Base-by-base conservation (phyloP, 75 land plant genomes). In the Picea sitchensis region DNA sequence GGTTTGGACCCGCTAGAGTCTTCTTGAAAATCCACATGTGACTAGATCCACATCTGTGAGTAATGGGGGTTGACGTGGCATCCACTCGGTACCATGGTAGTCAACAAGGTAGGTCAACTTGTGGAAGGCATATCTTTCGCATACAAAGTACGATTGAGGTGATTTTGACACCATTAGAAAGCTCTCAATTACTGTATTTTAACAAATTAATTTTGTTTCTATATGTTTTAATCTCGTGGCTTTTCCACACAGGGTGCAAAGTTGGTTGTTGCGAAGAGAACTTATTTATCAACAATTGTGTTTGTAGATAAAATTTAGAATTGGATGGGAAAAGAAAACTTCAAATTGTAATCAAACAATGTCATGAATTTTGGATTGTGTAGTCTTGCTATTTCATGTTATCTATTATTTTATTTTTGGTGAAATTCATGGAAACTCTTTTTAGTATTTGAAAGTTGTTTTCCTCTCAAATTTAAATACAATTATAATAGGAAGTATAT, bases 301-400 rank as follows among this genome's bases (percentile, higher is more conserved):
- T 18, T 56, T 76, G 41, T 56, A 58, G 82, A 85, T 87, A 86
- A 86, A 88, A 86, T 84, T 89, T 89, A 7, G 92, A 91, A 80
- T 89, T 87, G 78, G 88, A 89, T 78, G 91, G 91, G 58, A 90
- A 89, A 61, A 82, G 88, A 76, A 91, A 91, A 61, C 92, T 91
- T 71, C 91, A 91, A 73, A 91, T 88, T 79, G 92, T 93, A 76
- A 83, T 91, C 78, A 41, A 41, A 2, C 12, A 9, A 44, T 71
- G 51, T 54, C 13, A 44, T 68, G 32, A 41, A 41, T 71, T 41
- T 7, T 18, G 13, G 18, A 18, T 71, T 71, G 8, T 71, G 11
- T 36, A 18, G 73, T 71, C 17, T 14, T 67, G 36, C 32, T 23
- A 34, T 32, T 34, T 4, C 17, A 67, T 18, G 5, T 34, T 5